Evolutionary conservation across 768 basidiomycete genomes (phyloP), one percentile per base, ranked within the genome.

Genomic region (Phaeotremella skinneri): DNA sequence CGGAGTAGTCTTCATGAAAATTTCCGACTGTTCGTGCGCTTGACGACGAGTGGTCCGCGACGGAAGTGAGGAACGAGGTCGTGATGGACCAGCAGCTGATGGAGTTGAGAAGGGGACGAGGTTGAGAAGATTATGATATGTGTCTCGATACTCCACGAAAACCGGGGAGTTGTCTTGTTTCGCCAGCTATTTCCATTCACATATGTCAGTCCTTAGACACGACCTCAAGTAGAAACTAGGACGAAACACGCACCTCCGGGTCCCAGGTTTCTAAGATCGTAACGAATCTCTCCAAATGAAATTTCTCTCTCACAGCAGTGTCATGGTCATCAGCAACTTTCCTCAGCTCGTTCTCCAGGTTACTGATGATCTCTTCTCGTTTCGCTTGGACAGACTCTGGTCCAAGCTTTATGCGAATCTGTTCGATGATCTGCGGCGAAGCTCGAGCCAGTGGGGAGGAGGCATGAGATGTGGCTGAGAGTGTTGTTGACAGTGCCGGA

Each of bases 271-370:
- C 62, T 9, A 91, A 78, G 79, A 94, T 81, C 25, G 83, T 85
- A 2, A 85, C 83, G 72, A 88, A 93, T 58, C 86, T 81, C 63
- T 92, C 87, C 77, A 94, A 81, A 71, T 97, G 92, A 76, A 93
- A 97, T 58, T 84, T 81, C 76, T 97, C 90, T 59, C 92, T 84
- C 49, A 94, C 81, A 23, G 64, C 66, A 23, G 63, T 60, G 61
- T 74, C 73, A 64, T 74, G 73, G 27, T 49, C 55, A 29, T 74
- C 73, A 29, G 69, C 42, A 26, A 89, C 81, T 4, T 74, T 71
- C 64, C 84, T 83, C 66, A 91, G 73, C 62, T 86, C 79, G 14
- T 69, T 69, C 74, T 87, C 85, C 73, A 83, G 85, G 64, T 84
- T 79, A 50, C 77, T 76, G n/a, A 91, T 66, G 73, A 87, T 70